A percentile compares a stretch with the other conserved stretches of the same genome.
Evolutionary conservation across 148 eudicot species (phyloP).

Genomic region (Fagopyrum esculentum): DNA sequence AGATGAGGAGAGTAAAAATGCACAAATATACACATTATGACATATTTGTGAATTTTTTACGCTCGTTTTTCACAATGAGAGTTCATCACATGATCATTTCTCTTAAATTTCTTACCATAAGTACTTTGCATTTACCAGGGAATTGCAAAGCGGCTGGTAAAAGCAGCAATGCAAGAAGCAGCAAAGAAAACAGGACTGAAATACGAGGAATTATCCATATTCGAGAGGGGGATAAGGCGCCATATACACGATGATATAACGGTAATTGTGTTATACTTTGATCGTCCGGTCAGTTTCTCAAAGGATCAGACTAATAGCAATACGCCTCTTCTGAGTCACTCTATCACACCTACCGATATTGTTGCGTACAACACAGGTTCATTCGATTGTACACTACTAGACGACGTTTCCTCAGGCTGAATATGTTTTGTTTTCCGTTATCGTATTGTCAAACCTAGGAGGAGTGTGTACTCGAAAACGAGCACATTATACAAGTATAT

Average conservation of each 20-base stretch:
- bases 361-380: slow-evolving; percentile 9
- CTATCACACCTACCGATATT: slow-evolving; percentile 10
- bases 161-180: slow-evolving; percentile 25
- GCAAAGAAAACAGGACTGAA: slow-evolving; percentile 32
- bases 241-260: slow-evolving; percentile 41
- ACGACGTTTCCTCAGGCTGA: neutral
- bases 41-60: too few relatives aligned
- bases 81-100: too few relatives aligned
- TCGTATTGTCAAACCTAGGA: neutral
- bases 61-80: too few relatives aligned
- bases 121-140: slow-evolving; percentile 18
- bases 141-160: slow-evolving; percentile 27
- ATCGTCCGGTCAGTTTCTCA: neutral
- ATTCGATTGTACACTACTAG: neutral
- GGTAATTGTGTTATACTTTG: slow-evolving; percentile 26
- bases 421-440: neutral
- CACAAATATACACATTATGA: too few relatives aligned
- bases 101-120: neutral
- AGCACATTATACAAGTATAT: neutral
- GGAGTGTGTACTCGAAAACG: neutral
- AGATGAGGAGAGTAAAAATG: too few relatives aligned
- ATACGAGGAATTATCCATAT: slow-evolving; percentile 29
- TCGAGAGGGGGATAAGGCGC: slow-evolving; percentile 26
- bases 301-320: neutral
- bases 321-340: slow-evolving; percentile 6